Percentiles rank a stretch among this genome's conserved stretches.
These are phyloP conservation scores for Monosporozyma unispora DNA, from an alignment of 805 yeast species.

Conservation along the genomic window DNA sequence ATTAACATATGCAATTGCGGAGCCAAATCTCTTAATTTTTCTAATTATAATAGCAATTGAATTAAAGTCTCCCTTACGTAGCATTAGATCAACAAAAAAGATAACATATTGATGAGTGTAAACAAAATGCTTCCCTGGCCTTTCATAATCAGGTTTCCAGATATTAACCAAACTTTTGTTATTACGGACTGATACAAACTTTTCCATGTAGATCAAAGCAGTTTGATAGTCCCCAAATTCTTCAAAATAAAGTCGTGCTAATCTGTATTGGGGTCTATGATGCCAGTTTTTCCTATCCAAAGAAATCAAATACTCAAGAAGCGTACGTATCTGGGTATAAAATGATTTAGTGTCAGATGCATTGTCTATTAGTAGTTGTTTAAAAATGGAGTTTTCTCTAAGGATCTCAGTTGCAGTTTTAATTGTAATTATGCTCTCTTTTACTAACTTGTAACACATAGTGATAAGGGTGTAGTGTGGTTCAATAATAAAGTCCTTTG, in stretches of 20 bases:
- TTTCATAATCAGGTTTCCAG: constrained; percentile 88
- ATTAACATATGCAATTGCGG: constrained; percentile 52
- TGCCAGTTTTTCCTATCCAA: constrained; percentile 87
- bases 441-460: constrained; percentile 47
- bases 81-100: constrained; percentile 51
- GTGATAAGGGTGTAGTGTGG: constrained; percentile 67
- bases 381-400: constrained; percentile 29
- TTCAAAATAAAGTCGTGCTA: constrained; percentile 53
- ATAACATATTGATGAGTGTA: constrained; percentile 62
- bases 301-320: constrained; percentile 39
- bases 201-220: constrained; percentile 58
- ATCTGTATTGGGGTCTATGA: constrained; percentile 68
- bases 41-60: constrained; percentile 53
- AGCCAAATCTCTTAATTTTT: constrained; percentile 67
- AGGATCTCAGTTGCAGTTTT: constrained; percentile 35
- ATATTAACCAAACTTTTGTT: constrained; percentile 68
- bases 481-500: constrained; percentile 56
- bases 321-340: constrained; percentile 34
- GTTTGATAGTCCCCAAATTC: constrained; percentile 42
- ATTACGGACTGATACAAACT: constrained; percentile 56
- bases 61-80: constrained; percentile 45
- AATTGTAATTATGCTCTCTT: constrained; percentile 28
- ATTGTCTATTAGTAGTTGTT: constrained; percentile 6
- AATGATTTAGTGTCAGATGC: constrained; percentile 21
- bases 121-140: constrained; percentile 88